These are phyloP conservation scores for Colletotrichum eleusines DNA, from an alignment of 2,329 filamentous ascomycete species.

Conservation along the genomic window DNA sequence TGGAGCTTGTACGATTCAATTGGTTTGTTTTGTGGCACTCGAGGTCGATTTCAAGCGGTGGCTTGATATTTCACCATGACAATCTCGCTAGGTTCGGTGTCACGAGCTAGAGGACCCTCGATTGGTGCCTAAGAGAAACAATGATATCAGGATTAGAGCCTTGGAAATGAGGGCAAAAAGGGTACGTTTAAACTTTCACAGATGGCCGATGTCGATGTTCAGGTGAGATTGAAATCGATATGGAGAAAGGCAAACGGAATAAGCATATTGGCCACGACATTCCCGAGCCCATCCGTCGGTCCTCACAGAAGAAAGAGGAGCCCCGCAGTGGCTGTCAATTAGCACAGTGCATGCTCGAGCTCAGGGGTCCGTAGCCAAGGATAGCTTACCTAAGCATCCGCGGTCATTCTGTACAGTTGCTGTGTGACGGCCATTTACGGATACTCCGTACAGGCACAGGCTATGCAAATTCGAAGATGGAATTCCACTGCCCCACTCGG, in stretches of 20 bases:
- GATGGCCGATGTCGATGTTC: background rate
- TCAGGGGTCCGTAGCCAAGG: slow-evolving; percentile 1
- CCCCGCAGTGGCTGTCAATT: slow-evolving; percentile 20
- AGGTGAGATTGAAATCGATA: background rate
- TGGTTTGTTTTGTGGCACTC: slow-evolving; percentile 27
- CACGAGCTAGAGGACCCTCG: background rate
- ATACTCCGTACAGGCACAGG: background rate
- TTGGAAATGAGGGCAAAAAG: background rate
- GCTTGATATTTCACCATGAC: slow-evolving; percentile 28
- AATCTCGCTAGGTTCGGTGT: slow-evolving; percentile 8
- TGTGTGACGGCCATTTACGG: background rate
- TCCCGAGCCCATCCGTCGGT: slow-evolving; percentile 7
- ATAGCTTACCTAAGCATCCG: slow-evolving; percentile 9
- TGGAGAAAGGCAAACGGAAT: slow-evolving; percentile 15
- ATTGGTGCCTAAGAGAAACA: background rate
- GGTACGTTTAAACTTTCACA: background rate
- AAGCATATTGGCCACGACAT: slow-evolving; percentile 12
- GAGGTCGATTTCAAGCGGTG: slow-evolving; percentile 27
- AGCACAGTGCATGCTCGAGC: background rate
- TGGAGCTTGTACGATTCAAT: slow-evolving; percentile 8
- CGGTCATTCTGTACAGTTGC: background rate
- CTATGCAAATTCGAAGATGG: slow-evolving; percentile 28
- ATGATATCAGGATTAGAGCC: background rate
- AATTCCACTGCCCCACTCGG: slow-evolving; percentile 30
- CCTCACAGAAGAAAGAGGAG: slow-evolving; percentile 30